Conservation (phyloP, 352 stramenopile genomes). For the Thraustochytrium striatum region DNA sequence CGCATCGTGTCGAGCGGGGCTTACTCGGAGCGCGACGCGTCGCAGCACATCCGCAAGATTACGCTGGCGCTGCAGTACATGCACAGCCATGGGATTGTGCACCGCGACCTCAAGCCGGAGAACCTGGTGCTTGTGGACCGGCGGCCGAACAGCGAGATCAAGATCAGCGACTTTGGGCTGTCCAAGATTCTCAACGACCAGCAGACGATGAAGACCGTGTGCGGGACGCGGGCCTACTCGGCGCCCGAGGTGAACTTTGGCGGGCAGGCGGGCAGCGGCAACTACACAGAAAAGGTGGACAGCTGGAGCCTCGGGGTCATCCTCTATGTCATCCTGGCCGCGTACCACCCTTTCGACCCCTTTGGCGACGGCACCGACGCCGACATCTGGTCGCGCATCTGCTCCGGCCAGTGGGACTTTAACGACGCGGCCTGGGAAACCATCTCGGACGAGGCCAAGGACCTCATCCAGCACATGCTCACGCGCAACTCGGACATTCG, state of each 20-base stretch:
- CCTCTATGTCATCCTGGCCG: slow-evolving; percentile 62
- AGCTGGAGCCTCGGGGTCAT: slow-evolving; percentile 78
- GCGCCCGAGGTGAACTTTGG: slow-evolving; percentile 73
- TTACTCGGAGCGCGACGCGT: slow-evolving; percentile 68
- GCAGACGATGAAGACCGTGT: slow-evolving; percentile 74
- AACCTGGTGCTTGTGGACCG: slow-evolving; percentile 70
- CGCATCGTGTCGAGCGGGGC: slow-evolving; percentile 79
- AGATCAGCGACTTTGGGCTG: slow-evolving; percentile 74
- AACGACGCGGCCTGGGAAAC: slow-evolving; percentile 73
- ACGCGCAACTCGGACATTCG: slow-evolving; percentile 69
- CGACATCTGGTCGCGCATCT: slow-evolving; percentile 60
- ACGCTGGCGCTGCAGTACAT: slow-evolving; percentile 28
- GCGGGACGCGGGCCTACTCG: slow-evolving; percentile 73
- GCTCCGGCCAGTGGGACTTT: slow-evolving; percentile 74
- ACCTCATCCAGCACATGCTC: slow-evolving; percentile 72
- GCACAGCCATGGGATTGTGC: slow-evolving; percentile 67
- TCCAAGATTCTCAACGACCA: slow-evolving; percentile 72
- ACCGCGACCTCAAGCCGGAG: slow-evolving; percentile 80
- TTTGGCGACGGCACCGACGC: slow-evolving; percentile 32
- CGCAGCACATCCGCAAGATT: slow-evolving; percentile 48
- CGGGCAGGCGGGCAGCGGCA: slow-evolving; percentile 41
- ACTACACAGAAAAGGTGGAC: slow-evolving; percentile 62
- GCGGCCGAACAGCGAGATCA: slow-evolving; percentile 44
- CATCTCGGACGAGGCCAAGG: slow-evolving; percentile 75
- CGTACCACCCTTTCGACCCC: slow-evolving; percentile 44